These are phyloP conservation scores for Cryptosporidium baileyi DNA, from an alignment of 169 alveolate genomes.

Conservation along the genomic window DNA sequence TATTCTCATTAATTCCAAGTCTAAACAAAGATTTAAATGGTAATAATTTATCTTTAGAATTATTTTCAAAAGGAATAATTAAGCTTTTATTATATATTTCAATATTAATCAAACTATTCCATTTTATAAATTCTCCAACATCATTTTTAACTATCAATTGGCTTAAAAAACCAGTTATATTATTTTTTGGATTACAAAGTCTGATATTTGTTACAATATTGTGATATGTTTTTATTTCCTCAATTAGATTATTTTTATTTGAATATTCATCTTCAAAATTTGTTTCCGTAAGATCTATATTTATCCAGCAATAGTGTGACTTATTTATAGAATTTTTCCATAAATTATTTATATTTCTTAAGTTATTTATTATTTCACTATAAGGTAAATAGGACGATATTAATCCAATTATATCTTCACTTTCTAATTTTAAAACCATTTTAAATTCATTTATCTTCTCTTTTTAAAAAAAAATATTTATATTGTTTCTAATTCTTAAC, in stretches of 20 bases:
- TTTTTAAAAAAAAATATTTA: not conserved
- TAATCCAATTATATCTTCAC: slow-evolving; percentile 31
- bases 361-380: slow-evolving; percentile 11
- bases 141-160: not conserved
- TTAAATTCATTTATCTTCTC: not conserved
- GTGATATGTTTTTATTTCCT: not conserved
- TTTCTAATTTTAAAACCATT: not conserved
- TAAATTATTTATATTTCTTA: slow-evolving; percentile 19
- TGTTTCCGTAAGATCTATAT: slow-evolving; percentile 33
- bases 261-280: not conserved
- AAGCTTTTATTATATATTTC: slow-evolving; percentile 39
- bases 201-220: not conserved
- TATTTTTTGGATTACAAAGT: slow-evolving; percentile 38
- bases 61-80: slow-evolving; percentile 17
- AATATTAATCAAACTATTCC: slow-evolving; percentile 9
- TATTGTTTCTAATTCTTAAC: not conserved
- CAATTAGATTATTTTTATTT: not conserved
- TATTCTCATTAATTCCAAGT: slow-evolving; percentile 35
- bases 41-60: not conserved
- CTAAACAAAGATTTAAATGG: slow-evolving; percentile 40
- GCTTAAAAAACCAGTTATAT: slow-evolving; percentile 40
- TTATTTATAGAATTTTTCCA: slow-evolving; percentile 29
- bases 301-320: slow-evolving; percentile 24
- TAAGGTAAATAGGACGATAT: slow-evolving; percentile 41
- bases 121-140: not conserved